phyloP scores from a whole-genome alignment of 225 moss, liverwort and hornwort species.

The Physcomitrium patens region DNA sequence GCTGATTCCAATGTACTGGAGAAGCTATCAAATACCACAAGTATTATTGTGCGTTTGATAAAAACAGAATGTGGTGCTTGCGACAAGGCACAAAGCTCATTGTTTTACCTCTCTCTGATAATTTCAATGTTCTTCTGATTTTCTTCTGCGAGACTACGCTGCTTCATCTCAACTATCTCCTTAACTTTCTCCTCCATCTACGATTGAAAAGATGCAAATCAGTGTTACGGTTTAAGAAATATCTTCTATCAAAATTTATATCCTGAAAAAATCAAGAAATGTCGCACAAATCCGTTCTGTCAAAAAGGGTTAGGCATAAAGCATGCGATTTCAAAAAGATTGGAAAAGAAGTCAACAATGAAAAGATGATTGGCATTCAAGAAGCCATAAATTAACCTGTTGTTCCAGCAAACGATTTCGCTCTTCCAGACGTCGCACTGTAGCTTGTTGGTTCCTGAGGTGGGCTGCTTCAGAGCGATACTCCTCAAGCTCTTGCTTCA shows the following conservation, averaged over 20 bases:
- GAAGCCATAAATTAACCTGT: conserved; percentile 57
- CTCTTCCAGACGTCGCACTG: conserved; percentile 90
- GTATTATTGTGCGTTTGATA: conserved; percentile 12
- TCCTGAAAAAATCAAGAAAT: conserved; percentile 1
- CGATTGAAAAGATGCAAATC: background rate
- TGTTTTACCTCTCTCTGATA: conserved; percentile 78
- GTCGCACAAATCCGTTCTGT: conserved; percentile 1
- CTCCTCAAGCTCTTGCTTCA: conserved; percentile 92
- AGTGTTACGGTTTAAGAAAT: background rate
- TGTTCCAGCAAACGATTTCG: conserved; percentile 94
- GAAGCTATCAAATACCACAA: conserved; percentile 17
- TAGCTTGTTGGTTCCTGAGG: conserved; percentile 95
- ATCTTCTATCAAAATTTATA: background rate
- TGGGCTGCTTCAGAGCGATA: conserved; percentile 86
- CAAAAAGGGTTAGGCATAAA: background rate
- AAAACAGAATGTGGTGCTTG: conserved; percentile 17
- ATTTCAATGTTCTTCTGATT: conserved; percentile 84
- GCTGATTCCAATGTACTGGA: background rate
- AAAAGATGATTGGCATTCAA: conserved; percentile 2
- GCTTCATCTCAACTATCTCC: conserved; percentile 96
- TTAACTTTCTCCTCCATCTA: conserved; percentile 99
- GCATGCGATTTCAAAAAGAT: background rate
- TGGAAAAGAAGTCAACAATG: background rate
- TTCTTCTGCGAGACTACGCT: conserved; percentile 85
- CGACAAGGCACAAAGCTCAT: conserved; percentile 17